phyloP scores from a whole-genome alignment of 1,139 yeast species.

The Saccharomyces uvarum region DNA sequence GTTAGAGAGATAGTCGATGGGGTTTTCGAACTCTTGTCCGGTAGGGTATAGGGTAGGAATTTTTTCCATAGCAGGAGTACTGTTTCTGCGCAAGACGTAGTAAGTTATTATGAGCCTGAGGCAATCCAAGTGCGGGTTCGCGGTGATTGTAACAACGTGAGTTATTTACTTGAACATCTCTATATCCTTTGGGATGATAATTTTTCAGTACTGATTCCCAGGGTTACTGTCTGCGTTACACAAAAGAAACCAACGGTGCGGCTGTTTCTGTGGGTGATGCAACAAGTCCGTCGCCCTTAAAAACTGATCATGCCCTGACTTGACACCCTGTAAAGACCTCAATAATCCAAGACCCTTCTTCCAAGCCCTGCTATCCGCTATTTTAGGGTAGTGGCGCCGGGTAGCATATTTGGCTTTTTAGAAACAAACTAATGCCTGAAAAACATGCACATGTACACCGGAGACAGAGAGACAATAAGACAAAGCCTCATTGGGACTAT shows the following conservation, averaged over 20 bases:
- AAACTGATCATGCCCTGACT: background rate
- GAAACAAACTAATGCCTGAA: no score
- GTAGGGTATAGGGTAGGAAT: conserved; percentile 57
- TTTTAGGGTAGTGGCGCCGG: no score
- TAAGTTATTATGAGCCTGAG: background rate
- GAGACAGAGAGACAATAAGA: no score
- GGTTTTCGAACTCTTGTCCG: conserved; percentile 48
- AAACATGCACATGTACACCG: no score
- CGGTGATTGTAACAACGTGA: no score
- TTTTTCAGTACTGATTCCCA: background rate
- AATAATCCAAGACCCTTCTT: background rate
- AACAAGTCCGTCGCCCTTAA: background rate
- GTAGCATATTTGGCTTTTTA: no score
- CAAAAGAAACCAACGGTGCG: background rate
- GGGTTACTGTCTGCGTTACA: background rate
- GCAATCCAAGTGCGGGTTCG: background rate
- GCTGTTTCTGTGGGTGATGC: background rate
- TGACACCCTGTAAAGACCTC: no score
- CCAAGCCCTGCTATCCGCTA: no score
- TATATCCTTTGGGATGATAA: background rate
- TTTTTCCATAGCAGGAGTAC: conserved; percentile 15
- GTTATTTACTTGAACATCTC: background rate
- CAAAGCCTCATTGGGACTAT: no score
- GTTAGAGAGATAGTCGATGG: conserved; percentile 53
- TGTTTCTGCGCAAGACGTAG: background rate